Evolutionary conservation across 31 red algal genomes (phyloP), one percentile per base, ranked within the genome.

Genomic region (Bonnemaisonia californica): DNA sequence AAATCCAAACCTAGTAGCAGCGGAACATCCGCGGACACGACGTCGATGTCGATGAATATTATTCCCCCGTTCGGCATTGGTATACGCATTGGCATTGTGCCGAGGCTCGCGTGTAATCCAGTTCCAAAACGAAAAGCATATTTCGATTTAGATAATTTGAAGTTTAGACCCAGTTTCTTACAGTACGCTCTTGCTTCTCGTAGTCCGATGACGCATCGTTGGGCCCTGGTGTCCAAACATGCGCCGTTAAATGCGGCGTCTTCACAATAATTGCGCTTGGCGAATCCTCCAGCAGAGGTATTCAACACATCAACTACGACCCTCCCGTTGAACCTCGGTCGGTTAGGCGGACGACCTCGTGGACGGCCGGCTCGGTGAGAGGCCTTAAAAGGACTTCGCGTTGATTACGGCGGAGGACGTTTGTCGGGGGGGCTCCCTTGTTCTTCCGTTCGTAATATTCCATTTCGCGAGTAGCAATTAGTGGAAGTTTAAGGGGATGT

Each of bases 201-300:
- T 51, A 57, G n/a, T 8, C 63, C 64, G n/a, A 83, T 83, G 34
- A 69, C 62, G n/a, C 64, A 70, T 68, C 61, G 59, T 57, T 83
- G 79, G 0, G 79, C 64, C 0, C 54, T n/a, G 24, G 0, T 73
- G 33, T 54, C 55, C 0, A 73, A 31, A 47, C 36, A 42, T 29
- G 38, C 0, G 0, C 69, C 69, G 27, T 54, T 16, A 54, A 73
- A 73, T n/a, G n/a, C n/a, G n/a, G n/a, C n/a, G n/a, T n/a, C n/a
- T n/a, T n/a, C n/a, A n/a, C n/a, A n/a, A n/a, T n/a, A n/a, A n/a
- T n/a, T n/a, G n/a, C n/a, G n/a, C n/a, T n/a, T n/a, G n/a, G n/a
- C n/a, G n/a, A n/a, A n/a, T n/a, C n/a, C n/a, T n/a, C n/a, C n/a
- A n/a, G n/a, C n/a, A n/a, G n/a, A n/a, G n/a, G n/a, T n/a, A n/a